Evolutionary conservation across 164 flowering plant genomes (phyloP).

Genomic region (Paratinospora sagittata): DNA sequence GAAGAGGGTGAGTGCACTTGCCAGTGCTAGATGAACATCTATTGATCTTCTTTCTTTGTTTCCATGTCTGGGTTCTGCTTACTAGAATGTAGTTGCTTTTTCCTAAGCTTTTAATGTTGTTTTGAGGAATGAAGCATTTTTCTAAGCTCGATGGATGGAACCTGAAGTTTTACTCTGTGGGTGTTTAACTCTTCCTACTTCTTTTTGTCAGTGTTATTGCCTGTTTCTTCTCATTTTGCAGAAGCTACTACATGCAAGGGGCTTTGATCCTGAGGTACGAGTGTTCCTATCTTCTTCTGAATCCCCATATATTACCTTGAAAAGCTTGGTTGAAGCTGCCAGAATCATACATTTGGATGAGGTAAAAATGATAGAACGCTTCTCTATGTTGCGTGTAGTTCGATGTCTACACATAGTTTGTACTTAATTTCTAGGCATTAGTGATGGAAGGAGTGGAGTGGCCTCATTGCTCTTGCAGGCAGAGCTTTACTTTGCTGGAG

Average conservation of each 20-base stretch:
- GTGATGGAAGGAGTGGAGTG: not conserved
- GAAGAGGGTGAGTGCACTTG: slow-evolving; percentile 43
- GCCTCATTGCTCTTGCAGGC: slow-evolving; percentile 38
- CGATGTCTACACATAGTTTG: not conserved
- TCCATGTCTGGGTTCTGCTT: not conserved
- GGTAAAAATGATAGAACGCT: slow-evolving; percentile 39
- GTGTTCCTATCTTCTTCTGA: slow-evolving; percentile 26
- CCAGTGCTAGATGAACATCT: not conserved
- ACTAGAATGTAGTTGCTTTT: not conserved
- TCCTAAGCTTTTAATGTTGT: not conserved
- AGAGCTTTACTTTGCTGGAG: slow-evolving; percentile 70
- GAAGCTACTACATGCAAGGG: slow-evolving; percentile 45
- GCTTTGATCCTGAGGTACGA: slow-evolving; percentile 31
- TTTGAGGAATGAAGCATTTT: too few relatives aligned
- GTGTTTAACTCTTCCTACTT: too few relatives aligned
- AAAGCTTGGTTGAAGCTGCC: slow-evolving; percentile 44
- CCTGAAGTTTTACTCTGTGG: too few relatives aligned
- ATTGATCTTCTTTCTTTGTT: not conserved
- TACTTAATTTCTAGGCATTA: not conserved
- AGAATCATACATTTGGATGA: slow-evolving; percentile 64
- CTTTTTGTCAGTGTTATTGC: too few relatives aligned
- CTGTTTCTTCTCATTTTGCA: slow-evolving; percentile 20
- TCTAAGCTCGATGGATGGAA: too few relatives aligned
- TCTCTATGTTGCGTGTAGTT: not conserved
- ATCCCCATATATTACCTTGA: slow-evolving; percentile 23